Percentiles rank a stretch among this genome's conserved stretches.
These are phyloP conservation scores for Petasospora rhodanensis DNA, from an alignment of 1,139 yeast genomes.

Conservation along the genomic window DNA sequence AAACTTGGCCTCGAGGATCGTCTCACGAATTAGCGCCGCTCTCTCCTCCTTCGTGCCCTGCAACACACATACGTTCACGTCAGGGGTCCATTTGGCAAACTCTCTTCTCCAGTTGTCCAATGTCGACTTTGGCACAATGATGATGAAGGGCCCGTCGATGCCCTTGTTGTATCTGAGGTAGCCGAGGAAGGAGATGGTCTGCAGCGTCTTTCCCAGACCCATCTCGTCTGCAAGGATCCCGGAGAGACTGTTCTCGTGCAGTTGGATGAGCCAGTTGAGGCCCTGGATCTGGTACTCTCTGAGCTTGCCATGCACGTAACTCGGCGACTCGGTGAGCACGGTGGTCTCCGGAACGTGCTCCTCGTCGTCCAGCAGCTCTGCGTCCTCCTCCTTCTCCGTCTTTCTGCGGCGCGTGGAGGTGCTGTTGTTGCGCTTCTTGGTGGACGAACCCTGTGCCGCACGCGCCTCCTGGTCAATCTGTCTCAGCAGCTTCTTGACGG, in stretches of 20 bases:
- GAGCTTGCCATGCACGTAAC: slow-evolving; percentile 60
- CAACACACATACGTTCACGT: slow-evolving; percentile 77
- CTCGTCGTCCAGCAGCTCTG: slow-evolving; percentile 76
- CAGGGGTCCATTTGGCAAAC: slow-evolving; percentile 93
- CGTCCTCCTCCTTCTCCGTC: slow-evolving; percentile 90
- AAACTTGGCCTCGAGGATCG: slow-evolving; percentile 67
- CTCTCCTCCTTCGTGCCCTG: slow-evolving; percentile 88
- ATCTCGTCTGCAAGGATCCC: slow-evolving; percentile 97
- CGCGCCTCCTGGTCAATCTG: slow-evolving; percentile 44
- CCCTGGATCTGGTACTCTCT: slow-evolving; percentile 90
- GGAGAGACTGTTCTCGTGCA: slow-evolving; percentile 75
- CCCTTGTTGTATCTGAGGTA: slow-evolving; percentile 73
- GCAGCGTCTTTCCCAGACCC: slow-evolving; percentile 96
- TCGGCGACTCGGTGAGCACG: slow-evolving; percentile 76
- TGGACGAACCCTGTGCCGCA: slow-evolving; percentile 21
- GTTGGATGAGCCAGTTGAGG: slow-evolving; percentile 81
- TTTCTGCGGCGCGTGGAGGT: slow-evolving; percentile 47
- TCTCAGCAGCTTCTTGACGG: slow-evolving; percentile 52
- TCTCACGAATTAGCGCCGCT: slow-evolving; percentile 50
- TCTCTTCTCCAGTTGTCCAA: slow-evolving; percentile 95
- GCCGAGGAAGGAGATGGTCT: slow-evolving; percentile 87
- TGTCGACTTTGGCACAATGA: slow-evolving; percentile 93
- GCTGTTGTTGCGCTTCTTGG: slow-evolving; percentile 22
- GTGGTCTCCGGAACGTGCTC: slow-evolving; percentile 56
- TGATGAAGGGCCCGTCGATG: slow-evolving; percentile 86